Percentiles rank a stretch among this genome's conserved stretches.
These are phyloP conservation scores for Nicotiana tabacum DNA, from an alignment of 257 asterid species.

Conservation along the genomic window DNA sequence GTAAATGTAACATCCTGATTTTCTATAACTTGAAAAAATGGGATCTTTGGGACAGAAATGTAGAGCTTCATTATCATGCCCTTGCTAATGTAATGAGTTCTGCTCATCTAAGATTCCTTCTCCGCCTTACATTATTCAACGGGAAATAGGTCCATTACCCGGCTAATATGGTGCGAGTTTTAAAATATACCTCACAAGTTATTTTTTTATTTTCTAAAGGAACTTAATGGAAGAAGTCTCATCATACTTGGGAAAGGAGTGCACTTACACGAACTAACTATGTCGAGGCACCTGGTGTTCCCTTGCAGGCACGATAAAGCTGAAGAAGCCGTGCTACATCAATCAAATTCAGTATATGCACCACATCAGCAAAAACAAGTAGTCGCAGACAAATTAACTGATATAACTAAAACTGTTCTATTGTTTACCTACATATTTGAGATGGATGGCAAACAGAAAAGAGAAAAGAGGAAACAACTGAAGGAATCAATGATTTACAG, in stretches of 20 bases:
- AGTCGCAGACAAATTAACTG: not conserved
- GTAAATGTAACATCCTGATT: not conserved
- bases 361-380: not conserved
- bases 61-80: not conserved
- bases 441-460: not conserved
- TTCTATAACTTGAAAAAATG: not conserved
- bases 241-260: not conserved
- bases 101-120: not conserved
- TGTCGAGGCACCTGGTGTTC: constrained; percentile 30
- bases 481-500: not conserved
- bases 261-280: constrained; percentile 37
- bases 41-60: not conserved
- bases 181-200: not conserved
- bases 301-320: constrained; percentile 41
- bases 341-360: not conserved
- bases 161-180: not conserved
- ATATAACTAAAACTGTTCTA: not conserved
- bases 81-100: not conserved
- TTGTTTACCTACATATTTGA: not conserved
- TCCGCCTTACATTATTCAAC: not conserved
- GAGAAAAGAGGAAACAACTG: not conserved
- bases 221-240: not conserved
- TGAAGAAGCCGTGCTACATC: constrained; percentile 33
- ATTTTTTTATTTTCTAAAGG: not conserved
- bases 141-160: not conserved